Conservation (phyloP, 352 stramenopile species). For the Globisporangium okanoganense region DNA sequence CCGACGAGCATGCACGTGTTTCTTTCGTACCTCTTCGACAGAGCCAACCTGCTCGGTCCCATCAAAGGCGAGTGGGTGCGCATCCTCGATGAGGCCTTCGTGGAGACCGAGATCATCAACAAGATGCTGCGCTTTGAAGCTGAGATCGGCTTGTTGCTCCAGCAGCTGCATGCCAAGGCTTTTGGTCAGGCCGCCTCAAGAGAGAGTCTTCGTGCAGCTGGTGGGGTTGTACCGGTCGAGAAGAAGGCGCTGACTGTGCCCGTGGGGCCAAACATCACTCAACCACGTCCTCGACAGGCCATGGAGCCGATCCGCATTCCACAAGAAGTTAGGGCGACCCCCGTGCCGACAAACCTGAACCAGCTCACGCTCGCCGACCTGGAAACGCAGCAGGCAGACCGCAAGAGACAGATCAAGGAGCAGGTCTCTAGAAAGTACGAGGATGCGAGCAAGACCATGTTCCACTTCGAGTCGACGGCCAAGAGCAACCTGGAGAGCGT, state of each 20-base stretch:
- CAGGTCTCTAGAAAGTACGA: constrained; percentile 75
- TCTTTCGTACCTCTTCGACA: constrained; percentile 84
- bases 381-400: constrained; percentile 44
- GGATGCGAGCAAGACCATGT: constrained; percentile 52
- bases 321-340: constrained; percentile 68
- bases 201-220: constrained; percentile 39
- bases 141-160: constrained; percentile 35
- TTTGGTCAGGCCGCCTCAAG: constrained; percentile 46
- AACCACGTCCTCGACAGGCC: constrained; percentile 62
- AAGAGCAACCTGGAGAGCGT: constrained; percentile 74
- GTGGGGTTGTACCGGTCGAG: constrained; percentile 29
- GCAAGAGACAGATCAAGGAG: constrained; percentile 51
- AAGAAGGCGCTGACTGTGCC: constrained; percentile 66
- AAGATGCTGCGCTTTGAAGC: constrained; percentile 49
- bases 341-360: constrained; percentile 65
- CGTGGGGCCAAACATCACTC: constrained; percentile 82
- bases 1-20: constrained; percentile 86
- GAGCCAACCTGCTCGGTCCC: constrained; percentile 47
- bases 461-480: constrained; percentile 72
- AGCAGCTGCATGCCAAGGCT: constrained; percentile 61
- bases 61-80: constrained; percentile 79
- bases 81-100: constrained; percentile 82
- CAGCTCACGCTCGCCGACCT: constrained; percentile 61
- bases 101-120: constrained; percentile 67
- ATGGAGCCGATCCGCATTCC: constrained; percentile 78